Evolutionary conservation across 2,329 filamentous ascomycete species (phyloP).

Genomic region (Ceratocystis diversiconidia): DNA sequence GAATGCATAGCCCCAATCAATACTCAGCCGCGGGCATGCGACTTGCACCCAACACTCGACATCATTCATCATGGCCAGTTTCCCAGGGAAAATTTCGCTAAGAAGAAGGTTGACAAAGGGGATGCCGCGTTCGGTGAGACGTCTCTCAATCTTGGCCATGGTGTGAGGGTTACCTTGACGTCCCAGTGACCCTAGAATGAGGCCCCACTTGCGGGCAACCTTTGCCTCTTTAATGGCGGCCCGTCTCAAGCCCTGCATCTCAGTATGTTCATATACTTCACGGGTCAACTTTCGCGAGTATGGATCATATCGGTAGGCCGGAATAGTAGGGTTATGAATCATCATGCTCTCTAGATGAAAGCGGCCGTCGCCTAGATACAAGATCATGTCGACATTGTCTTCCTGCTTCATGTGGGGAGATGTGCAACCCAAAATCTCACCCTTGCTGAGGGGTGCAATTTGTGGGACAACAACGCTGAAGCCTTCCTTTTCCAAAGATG

Average conservation of each 20-base stretch:
- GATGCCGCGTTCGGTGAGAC: conserved; percentile 56
- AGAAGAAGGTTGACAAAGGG: conserved; percentile 75
- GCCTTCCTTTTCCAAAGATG: conserved; percentile 65
- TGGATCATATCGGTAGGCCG: conserved; percentile 92
- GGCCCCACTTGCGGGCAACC: conserved; percentile 74
- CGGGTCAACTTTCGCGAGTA: conserved; percentile 85
- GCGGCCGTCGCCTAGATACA: conserved; percentile 83
- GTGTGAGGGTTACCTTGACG: conserved; percentile 93
- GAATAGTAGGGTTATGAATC: conserved; percentile 88
- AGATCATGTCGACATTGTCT: conserved; percentile 55
- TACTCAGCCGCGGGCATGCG: conserved; percentile 88
- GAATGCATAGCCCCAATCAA: conserved; percentile 98
- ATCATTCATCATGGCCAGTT: conserved; percentile 82
- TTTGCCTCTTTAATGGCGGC: conserved; percentile 64
- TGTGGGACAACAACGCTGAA: conserved; percentile 81
- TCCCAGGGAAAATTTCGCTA: conserved; percentile 92
- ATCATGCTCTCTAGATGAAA: conserved; percentile 98
- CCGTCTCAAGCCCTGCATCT: conserved; percentile 70
- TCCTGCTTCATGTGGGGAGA: conserved; percentile 54
- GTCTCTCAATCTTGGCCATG: conserved; percentile 69
- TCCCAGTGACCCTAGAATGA: conserved; percentile 84
- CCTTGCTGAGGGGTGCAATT: conserved; percentile 81
- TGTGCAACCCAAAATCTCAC: conserved; percentile 95
- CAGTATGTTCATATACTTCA: conserved; percentile 81
- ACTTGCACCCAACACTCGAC: conserved; percentile 98